Evolutionary conservation across 495 filamentous ascomycete species (phyloP).

Genomic region (Rhizodiscina lignyota): DNA sequence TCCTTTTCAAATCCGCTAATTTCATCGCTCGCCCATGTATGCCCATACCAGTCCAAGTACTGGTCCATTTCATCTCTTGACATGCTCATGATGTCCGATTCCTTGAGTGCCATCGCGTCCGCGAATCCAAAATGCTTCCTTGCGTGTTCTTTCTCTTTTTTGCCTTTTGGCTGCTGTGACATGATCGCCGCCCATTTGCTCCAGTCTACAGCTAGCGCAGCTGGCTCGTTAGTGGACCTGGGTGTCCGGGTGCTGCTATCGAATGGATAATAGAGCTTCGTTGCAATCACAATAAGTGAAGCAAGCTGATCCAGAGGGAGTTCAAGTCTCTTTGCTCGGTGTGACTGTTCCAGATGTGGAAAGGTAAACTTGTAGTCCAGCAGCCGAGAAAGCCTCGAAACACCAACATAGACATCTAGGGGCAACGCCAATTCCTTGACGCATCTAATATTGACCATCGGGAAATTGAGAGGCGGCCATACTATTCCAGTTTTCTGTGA

Average conservation of each 20-base stretch:
- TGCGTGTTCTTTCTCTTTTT: not conserved
- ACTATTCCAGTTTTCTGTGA: too few species aligned
- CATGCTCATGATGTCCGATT: constrained; percentile 56
- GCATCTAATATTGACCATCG: constrained; percentile 48
- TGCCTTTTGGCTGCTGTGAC: not conserved
- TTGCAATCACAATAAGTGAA: constrained; percentile 53
- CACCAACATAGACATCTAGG: constrained; percentile 49
- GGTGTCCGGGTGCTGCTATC: constrained; percentile 36
- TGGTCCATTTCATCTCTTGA: constrained; percentile 50
- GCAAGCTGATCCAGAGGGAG: constrained; percentile 63
- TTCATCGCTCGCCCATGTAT: constrained; percentile 39
- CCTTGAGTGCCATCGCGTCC: constrained; percentile 29
- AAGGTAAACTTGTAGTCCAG: constrained; percentile 41
- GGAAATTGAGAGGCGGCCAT: constrained; percentile 56
- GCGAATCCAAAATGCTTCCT: constrained; percentile 3
- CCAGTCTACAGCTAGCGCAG: constrained; percentile 53
- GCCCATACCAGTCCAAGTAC: constrained; percentile 82
- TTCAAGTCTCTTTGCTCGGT: constrained; percentile 12
- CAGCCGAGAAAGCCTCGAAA: constrained; percentile 38
- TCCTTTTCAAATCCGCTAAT: constrained; percentile 6
- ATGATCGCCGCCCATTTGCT: constrained; percentile 35
- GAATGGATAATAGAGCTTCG: constrained; percentile 66
- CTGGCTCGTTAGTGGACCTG: constrained; percentile 39
- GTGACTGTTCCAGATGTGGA: constrained; percentile 14
- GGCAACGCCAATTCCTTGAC: constrained; percentile 64